Evolutionary conservation across 148 eudicot species (phyloP).

Genomic region (Chenopodium formosanum): DNA sequence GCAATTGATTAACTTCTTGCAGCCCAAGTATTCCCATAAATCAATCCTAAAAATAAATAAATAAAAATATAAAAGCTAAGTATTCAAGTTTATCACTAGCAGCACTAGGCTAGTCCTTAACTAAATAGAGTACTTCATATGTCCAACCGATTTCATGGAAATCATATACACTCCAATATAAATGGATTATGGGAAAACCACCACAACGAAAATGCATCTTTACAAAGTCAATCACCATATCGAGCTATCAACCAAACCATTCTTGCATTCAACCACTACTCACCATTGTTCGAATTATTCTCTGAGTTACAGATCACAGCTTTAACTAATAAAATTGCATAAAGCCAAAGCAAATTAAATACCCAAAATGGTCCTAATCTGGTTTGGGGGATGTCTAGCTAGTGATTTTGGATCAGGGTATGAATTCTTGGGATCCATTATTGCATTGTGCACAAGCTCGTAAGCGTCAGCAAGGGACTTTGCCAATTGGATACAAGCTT

Average conservation of each 20-base stretch:
- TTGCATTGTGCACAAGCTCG: constrained; percentile 65
- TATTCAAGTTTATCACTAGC: too few species aligned
- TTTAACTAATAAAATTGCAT: not conserved
- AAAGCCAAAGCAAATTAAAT: constrained; percentile 36
- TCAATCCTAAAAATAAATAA: too few species aligned
- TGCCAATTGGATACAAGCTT: constrained; percentile 67
- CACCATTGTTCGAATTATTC: not conserved
- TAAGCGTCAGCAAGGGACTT: constrained; percentile 76
- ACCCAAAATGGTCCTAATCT: constrained; percentile 95
- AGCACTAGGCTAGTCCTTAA: too few species aligned
- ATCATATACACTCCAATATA: too few species aligned
- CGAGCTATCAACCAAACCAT: not conserved
- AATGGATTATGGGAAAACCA: too few species aligned
- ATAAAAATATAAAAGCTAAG: too few species aligned
- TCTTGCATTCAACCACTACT: not conserved
- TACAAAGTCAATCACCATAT: not conserved
- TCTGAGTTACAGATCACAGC: not conserved
- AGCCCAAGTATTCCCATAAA: too few species aligned
- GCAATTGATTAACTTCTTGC: too few species aligned
- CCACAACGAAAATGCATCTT: not conserved
- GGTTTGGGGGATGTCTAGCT: constrained; percentile 95
- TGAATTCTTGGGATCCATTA: constrained; percentile 70
- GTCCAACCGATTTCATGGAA: too few species aligned
- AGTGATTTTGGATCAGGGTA: constrained; percentile 89
- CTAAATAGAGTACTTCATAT: too few species aligned